A percentile compares a stretch with the other conserved stretches of the same genome.
Evolutionary conservation across 2,329 filamentous ascomycete genomes (phyloP).

Genomic region (Xenoacremonium recifei): DNA sequence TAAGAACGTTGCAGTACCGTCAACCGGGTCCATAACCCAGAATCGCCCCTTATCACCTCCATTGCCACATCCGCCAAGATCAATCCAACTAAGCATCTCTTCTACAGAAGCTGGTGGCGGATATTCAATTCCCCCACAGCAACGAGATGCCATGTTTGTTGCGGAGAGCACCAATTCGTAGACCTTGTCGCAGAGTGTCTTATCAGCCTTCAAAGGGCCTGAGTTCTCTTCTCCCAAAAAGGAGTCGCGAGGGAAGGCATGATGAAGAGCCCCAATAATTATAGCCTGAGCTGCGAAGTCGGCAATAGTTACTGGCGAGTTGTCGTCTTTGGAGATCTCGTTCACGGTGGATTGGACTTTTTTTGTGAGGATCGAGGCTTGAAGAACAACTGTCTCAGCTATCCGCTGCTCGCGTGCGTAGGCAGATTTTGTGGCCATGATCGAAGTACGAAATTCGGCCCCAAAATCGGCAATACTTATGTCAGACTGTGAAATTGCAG

Average conservation of each 20-base stretch:
- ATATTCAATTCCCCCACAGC: conserved; percentile 21
- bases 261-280: conserved; percentile 55
- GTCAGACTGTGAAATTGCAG: too few species aligned
- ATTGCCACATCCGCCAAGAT: conserved; percentile 49
- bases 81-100: conserved; percentile 62
- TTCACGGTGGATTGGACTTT: conserved; percentile 40
- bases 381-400: conserved; percentile 49
- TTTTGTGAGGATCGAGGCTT: conserved; percentile 59
- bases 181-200: conserved; percentile 48
- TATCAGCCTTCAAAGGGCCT: conserved; percentile 48
- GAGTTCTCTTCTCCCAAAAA: conserved; percentile 63
- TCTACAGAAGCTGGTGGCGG: conserved; percentile 43
- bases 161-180: conserved; percentile 51
- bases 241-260: conserved; percentile 51
- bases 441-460: too few species aligned
- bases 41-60: conserved; percentile 39
- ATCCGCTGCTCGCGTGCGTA: conserved; percentile 30
- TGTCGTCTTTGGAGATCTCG: conserved; percentile 55
- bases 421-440: conserved; percentile 19
- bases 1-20: conserved; percentile 64
- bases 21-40: conserved; percentile 65
- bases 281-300: conserved; percentile 64
- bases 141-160: conserved; percentile 8
- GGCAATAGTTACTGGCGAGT: conserved; percentile 60
- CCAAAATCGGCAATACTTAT: too few species aligned